A percentile compares a stretch with the other conserved stretches of the same genome.
Evolutionary conservation across 169 alveolate genomes (phyloP).

Genomic region (Babesia ovata): DNA sequence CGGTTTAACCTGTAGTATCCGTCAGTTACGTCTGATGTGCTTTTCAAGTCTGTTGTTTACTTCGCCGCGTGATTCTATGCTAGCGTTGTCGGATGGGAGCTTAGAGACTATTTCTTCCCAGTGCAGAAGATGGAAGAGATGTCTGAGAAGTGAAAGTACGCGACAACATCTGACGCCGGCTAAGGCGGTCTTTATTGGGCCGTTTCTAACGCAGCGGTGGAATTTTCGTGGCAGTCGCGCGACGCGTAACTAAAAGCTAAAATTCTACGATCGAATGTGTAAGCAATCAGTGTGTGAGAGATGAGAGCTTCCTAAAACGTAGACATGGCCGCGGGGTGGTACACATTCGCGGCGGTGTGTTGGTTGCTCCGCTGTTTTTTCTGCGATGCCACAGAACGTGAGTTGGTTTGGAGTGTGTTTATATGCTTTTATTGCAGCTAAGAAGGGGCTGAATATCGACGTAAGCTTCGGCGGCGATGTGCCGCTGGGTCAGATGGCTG

Average conservation of each 20-base stretch:
- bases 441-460: constrained; percentile 61
- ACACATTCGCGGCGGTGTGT: background rate
- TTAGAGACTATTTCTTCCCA: too few relatives aligned
- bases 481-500: constrained; percentile 19
- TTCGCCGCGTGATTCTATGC: too few relatives aligned
- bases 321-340: background rate
- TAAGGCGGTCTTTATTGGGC: constrained; percentile 14
- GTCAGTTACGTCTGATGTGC: too few relatives aligned
- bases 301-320: too few relatives aligned
- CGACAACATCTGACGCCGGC: too few relatives aligned
- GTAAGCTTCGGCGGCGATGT: constrained; percentile 23
- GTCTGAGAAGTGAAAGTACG: too few relatives aligned
- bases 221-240: background rate
- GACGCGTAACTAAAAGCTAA: background rate
- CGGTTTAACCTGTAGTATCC: too few relatives aligned
- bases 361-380: background rate
- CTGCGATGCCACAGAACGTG: background rate
- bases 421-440: background rate
- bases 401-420: background rate
- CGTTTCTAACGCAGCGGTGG: background rate
- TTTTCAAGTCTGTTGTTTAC: too few relatives aligned
- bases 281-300: too few relatives aligned
- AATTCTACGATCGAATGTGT: background rate
- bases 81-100: too few relatives aligned
- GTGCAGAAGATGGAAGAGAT: too few relatives aligned